Conservation (phyloP, 2,329 filamentous ascomycete species). For the Cephalotrichum gorgonifer region DNA sequence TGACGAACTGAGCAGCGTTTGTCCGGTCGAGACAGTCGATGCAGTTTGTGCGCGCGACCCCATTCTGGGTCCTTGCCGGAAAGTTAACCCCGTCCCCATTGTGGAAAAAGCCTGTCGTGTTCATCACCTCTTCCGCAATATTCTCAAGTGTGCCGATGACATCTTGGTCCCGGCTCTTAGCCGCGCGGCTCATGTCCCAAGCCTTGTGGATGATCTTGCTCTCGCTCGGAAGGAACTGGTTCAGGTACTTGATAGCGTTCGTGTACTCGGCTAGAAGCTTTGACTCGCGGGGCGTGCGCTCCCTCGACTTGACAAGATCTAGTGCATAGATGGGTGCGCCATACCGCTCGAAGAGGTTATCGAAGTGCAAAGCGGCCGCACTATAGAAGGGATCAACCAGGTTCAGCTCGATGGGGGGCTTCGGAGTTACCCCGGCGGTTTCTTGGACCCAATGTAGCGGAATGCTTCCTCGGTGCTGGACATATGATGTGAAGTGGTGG, state of each 20-base stretch:
- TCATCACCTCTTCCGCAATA: slow-evolving; percentile 80
- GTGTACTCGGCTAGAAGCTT: slow-evolving; percentile 85
- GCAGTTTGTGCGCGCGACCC: slow-evolving; percentile 89
- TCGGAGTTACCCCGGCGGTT: slow-evolving; percentile 87
- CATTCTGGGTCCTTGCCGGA: slow-evolving; percentile 69
- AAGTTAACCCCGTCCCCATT: slow-evolving; percentile 68
- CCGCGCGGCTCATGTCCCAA: slow-evolving; percentile 96
- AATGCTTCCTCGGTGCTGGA: slow-evolving; percentile 94
- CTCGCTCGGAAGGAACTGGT: slow-evolving; percentile 76
- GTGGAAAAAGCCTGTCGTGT: slow-evolving; percentile 85
- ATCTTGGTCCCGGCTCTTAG: slow-evolving; percentile 84
- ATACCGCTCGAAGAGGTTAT: slow-evolving; percentile 88
- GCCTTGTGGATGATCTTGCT: slow-evolving; percentile 89
- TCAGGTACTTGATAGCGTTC: slow-evolving; percentile 79
- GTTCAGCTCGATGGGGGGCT: slow-evolving; percentile 91
- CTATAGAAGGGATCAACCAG: slow-evolving; percentile 94
- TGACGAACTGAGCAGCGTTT: slow-evolving; percentile 95
- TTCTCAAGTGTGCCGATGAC: slow-evolving; percentile 86
- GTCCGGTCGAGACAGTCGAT: slow-evolving; percentile 96
- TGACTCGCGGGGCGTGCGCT: slow-evolving; percentile 81
- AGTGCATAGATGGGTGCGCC: slow-evolving; percentile 85
- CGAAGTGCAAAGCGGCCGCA: slow-evolving; percentile 86
- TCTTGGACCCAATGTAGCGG: slow-evolving; percentile 97
- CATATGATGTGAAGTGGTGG: slow-evolving; percentile 88
- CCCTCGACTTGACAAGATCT: slow-evolving; percentile 82